phyloP scores from a whole-genome alignment of 2,329 filamentous ascomycete genomes.

The Aspergillus eucalypticola region DNA sequence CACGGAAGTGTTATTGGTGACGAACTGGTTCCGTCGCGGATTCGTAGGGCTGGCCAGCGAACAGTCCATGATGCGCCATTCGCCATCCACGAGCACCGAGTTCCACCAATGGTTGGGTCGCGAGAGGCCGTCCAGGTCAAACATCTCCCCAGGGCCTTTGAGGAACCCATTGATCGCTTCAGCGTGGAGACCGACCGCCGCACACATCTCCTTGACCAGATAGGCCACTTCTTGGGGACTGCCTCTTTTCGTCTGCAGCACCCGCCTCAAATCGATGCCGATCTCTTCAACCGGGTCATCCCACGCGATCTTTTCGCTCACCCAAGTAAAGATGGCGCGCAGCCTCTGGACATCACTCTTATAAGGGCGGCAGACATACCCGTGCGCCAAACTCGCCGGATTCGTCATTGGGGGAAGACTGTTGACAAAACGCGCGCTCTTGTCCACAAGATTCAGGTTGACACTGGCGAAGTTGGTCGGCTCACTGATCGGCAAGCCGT shows the following conservation, averaged over 20 bases:
- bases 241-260: constrained; percentile 79
- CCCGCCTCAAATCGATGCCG: constrained; percentile 72
- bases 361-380: constrained; percentile 91
- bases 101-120: constrained; percentile 98
- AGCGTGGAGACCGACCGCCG: constrained; percentile 80
- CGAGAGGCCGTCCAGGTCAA: constrained; percentile 79
- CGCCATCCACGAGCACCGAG: constrained; percentile 83
- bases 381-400: constrained; percentile 78
- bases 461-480: constrained; percentile 77
- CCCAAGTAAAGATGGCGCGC: constrained; percentile 95
- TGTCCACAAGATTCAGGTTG: constrained; percentile 87
- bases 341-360: constrained; percentile 90
- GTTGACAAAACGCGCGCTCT: constrained; percentile 87
- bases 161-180: constrained; percentile 88
- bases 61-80: constrained; percentile 96
- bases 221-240: constrained; percentile 86
- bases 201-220: constrained; percentile 91
- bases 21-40: constrained; percentile 75
- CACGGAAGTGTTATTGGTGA: constrained; percentile 65
- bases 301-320: constrained; percentile 91
- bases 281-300: constrained; percentile 91
- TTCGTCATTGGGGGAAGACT: constrained; percentile 80
- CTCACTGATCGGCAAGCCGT: constrained; percentile 79
- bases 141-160: constrained; percentile 80
- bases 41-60: constrained; percentile 90